Base-by-base conservation (phyloP, 179 eudicot species). In the Silene noctiflora region DNA sequence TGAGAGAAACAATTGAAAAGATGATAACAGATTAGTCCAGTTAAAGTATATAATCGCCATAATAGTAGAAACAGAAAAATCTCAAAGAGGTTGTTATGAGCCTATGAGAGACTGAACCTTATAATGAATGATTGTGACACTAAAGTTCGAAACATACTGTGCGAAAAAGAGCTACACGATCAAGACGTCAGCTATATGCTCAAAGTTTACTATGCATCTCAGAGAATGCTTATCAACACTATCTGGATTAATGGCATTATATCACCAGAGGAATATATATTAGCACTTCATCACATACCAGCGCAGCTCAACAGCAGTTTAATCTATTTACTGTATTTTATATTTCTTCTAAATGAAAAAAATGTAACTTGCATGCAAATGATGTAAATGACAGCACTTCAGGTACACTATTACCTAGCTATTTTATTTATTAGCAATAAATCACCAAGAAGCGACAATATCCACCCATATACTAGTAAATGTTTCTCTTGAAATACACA, bases 401-500 rank as follows among this genome's bases (percentile, higher is more conserved):
- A 20, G 29, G 59, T 24, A 69, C 58, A 51, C n/a, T 51, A 16
- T 51, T 4, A 51, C 73, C 60, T 20, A 69, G 19, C 59, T 39
- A 21, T 69, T 22, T 13, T 27, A 67, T 22, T 19, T 21, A 48
- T 46, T 27, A 25, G 0, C 5, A 25, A 25, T 65, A 13, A 4
- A 39, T 8, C 20, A 11, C 69, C 0, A 24, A 64, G 58, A 64
- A 4, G 19, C 1, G 27, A 27, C 35, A 55, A 69, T 16, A 35
- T 16, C 71, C 71, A 67, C 71, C 69, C 10, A 31, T 67, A 27
- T 33, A 7, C 7, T 64, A 29, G 68, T 25, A 64, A 24, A 64
- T 25, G 29, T 27, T 10, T 64, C 39, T 25, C 68, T 22, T 27
- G 68, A 64, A 64, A 51, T 89, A 82, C 25, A 81, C 20, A 94